phyloP scores from a whole-genome alignment of 768 basidiomycete genomes.

The Phlegmacium glaucopus region DNA sequence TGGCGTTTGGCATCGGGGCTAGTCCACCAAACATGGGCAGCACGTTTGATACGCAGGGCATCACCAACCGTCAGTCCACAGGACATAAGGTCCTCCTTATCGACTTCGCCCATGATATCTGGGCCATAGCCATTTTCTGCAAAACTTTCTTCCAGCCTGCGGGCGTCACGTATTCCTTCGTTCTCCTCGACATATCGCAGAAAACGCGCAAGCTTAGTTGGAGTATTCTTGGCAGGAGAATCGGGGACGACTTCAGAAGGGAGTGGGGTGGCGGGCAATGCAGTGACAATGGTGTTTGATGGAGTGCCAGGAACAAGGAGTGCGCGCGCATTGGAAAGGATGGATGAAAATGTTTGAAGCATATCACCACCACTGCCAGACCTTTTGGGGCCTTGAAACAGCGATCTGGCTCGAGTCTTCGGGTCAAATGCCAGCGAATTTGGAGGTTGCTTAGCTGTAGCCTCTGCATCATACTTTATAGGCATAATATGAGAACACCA shows the following conservation, averaged over 20 bases:
- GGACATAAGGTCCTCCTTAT: slow-evolving; percentile 2
- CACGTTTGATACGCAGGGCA: slow-evolving; percentile 3
- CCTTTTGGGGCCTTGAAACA: not conserved
- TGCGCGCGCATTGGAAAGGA: not conserved
- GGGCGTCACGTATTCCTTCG: slow-evolving; percentile 2
- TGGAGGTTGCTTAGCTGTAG: slow-evolving; percentile 2
- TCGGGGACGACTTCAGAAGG: not conserved
- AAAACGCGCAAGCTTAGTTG: slow-evolving; percentile 4
- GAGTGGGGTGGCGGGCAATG: not conserved
- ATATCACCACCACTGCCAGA: not conserved
- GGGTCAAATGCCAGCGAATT: slow-evolving; percentile 4
- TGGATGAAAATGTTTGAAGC: slow-evolving; percentile 1
- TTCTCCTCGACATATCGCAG: slow-evolving; percentile 4
- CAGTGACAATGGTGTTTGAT: not conserved
- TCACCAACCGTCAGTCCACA: slow-evolving; percentile 5
- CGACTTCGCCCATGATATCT: slow-evolving; percentile 3
- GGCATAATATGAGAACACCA: not conserved
- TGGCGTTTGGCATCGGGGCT: not conserved
- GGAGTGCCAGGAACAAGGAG: not conserved
- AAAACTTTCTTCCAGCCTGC: not conserved
- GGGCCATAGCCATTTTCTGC: slow-evolving; percentile 6
- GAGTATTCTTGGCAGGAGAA: slow-evolving; percentile 5
- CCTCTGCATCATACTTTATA: slow-evolving; percentile 6
- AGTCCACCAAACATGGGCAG: not conserved
- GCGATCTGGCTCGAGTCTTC: not conserved